Base-by-base conservation (phyloP, 192 early-diverging fungal genomes). In the Rhizophagus sp. region DNA sequence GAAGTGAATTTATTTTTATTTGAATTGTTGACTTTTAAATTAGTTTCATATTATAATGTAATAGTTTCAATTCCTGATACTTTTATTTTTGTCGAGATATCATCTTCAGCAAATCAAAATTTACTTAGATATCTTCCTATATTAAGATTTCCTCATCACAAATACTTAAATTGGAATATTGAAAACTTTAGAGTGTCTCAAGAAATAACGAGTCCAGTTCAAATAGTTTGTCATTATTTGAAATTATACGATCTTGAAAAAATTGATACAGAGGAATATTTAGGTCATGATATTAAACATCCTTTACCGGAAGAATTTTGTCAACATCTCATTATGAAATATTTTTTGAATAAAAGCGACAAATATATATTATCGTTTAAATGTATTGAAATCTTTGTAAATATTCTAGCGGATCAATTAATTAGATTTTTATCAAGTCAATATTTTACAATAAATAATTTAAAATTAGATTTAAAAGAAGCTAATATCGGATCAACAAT, bases 111-210 rank as follows among this genome's bases (percentile, higher is more conserved):
- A 13, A 36, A 73, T 6, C 78, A 79, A 57, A 25, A 47, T 47
- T 11, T 47, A 11, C 44, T 76, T 36, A 73, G n/a, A 7, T 25
- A 73, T 24, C 8, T 79, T 33, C 62, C 64, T 19, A 39, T 79
- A 24, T 25, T 39, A 19, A 41, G 62, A 27, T 66, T 17, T 72
- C 10, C 73, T 0, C 25, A 33, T 13, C 17, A 2, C n/a, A 73
- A 57, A 22, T 67, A 79, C n/a, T 13, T 79, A n/a, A 49, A 39
- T 39, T 79, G 78, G 78, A 44, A 79, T 30, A 73, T 74, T 44
- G n/a, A 79, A 25, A 30, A 62, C 10, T 22, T 79, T 19, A 67
- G 34, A 27, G 27, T 73, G 15, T 71, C 67, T 25, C 47, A 62
- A 19, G 78, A 79, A 52, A 33, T 71, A 22, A 36, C 47, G 12